A percentile compares a stretch with the other conserved stretches of the same genome.
These are phyloP conservation scores for Phytophthora citrophthora DNA, from an alignment of 352 stramenopile genomes.

Conservation along the genomic window DNA sequence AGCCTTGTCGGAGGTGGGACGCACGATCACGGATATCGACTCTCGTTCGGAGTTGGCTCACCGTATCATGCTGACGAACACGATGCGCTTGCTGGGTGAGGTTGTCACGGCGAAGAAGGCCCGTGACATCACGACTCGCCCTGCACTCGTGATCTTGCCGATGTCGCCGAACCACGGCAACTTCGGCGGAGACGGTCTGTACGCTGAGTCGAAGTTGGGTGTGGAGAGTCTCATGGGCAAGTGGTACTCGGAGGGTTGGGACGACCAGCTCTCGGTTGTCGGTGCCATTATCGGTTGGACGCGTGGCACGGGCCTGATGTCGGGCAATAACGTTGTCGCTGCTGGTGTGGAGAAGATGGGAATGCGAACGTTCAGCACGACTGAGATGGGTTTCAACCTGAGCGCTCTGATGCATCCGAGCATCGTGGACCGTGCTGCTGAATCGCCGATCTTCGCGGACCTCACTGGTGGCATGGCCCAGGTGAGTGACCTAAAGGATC, in stretches of 20 bases:
- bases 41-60: constrained; percentile 81
- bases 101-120: constrained; percentile 79
- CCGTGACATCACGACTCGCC: constrained; percentile 73
- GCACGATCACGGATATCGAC: constrained; percentile 83
- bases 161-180: constrained; percentile 89
- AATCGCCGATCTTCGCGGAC: constrained; percentile 81
- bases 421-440: constrained; percentile 74
- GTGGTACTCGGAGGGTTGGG: constrained; percentile 88
- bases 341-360: constrained; percentile 81
- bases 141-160: constrained; percentile 78
- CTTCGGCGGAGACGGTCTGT: constrained; percentile 88
- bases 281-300: constrained; percentile 91
- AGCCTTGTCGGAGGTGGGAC: constrained; percentile 79
- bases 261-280: constrained; percentile 84
- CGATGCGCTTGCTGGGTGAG: constrained; percentile 79
- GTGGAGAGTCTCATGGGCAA: constrained; percentile 89
- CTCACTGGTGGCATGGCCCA: constrained; percentile 83
- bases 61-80: constrained; percentile 91
- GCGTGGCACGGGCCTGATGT: constrained; percentile 87
- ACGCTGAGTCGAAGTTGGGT: constrained; percentile 90
- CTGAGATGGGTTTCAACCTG: constrained; percentile 91
- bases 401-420: constrained; percentile 81
- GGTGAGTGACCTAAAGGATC: constrained; percentile 74
- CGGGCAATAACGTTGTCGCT: constrained; percentile 88
- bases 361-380: constrained; percentile 86